phyloP scores from a whole-genome alignment of 1,284 basidiomycete genomes.

The Sanguinoderma infundibulare region DNA sequence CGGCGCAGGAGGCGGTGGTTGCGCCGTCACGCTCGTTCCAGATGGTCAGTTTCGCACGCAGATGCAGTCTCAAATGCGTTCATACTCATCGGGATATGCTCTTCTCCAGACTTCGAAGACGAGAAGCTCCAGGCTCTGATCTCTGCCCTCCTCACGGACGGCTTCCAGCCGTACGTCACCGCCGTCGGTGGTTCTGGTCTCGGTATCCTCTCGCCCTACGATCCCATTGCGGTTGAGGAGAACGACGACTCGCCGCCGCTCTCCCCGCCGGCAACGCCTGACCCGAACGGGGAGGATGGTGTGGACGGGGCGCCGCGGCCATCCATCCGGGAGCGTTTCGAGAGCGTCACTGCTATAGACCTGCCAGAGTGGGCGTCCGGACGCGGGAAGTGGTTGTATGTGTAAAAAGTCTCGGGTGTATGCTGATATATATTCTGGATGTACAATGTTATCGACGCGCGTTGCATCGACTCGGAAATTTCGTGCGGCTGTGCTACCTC shows the following conservation, averaged over 20 bases:
- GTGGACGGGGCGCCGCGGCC: slow-evolving; percentile 1
- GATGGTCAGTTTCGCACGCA: slow-evolving; percentile 60
- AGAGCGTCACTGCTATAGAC: slow-evolving; percentile 14
- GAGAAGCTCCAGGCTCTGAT: slow-evolving; percentile 62
- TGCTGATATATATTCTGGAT: not conserved
- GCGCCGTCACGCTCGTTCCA: slow-evolving; percentile 94
- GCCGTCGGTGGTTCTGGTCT: slow-evolving; percentile 93
- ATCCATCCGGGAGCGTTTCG: slow-evolving; percentile 23
- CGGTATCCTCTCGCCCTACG: slow-evolving; percentile 80
- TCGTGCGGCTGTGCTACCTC: not conserved
- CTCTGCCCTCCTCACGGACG: slow-evolving; percentile 59
- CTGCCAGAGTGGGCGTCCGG: slow-evolving; percentile 20
- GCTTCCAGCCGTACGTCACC: slow-evolving; percentile 89
- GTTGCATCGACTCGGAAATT: not conserved
- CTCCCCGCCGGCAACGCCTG: slow-evolving; percentile 55
- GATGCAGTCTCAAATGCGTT: not conserved
- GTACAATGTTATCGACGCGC: not conserved
- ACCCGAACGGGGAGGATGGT: slow-evolving; percentile 10
- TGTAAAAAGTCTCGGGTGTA: slow-evolving; percentile 3
- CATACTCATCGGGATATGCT: slow-evolving; percentile 10
- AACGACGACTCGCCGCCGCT: slow-evolving; percentile 36
- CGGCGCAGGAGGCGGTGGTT: slow-evolving; percentile 98
- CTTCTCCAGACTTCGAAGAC: slow-evolving; percentile 63
- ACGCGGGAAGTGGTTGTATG: slow-evolving; percentile 27
- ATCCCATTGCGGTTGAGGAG: slow-evolving; percentile 28